Percentiles rank a stretch among this genome's conserved stretches.
phyloP scores from a whole-genome alignment of 768 basidiomycete genomes.

The Dacryopinax spathularia region DNA sequence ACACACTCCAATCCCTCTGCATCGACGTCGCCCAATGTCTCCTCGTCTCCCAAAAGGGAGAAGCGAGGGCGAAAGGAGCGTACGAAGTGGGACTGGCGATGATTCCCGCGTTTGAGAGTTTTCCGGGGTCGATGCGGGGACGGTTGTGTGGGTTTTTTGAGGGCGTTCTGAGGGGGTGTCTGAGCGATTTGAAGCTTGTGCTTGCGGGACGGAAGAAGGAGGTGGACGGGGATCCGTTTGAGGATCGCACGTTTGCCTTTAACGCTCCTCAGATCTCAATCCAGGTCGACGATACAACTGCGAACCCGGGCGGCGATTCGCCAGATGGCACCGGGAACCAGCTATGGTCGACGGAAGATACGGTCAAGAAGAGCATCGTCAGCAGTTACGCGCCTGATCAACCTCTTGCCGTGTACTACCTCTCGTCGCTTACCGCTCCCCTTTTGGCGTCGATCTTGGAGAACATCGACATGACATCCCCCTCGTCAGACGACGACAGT shows the following conservation, averaged over 20 bases:
- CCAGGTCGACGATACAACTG: constrained; percentile 31
- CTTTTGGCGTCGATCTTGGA: constrained; percentile 51
- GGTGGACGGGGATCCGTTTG: neutral
- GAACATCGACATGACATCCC: constrained; percentile 31
- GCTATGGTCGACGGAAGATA: constrained; percentile 13
- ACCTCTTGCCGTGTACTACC: constrained; percentile 38
- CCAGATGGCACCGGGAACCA: constrained; percentile 13
- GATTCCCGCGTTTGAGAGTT: constrained; percentile 61
- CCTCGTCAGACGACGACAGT: constrained; percentile 20
- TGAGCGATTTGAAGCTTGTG: constrained; percentile 21
- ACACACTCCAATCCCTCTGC: constrained; percentile 55
- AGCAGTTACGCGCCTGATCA: constrained; percentile 50
- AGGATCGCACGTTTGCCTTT: neutral
- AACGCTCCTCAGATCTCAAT: constrained; percentile 36
- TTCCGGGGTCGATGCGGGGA: constrained; percentile 45
- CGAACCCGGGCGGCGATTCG: constrained; percentile 12
- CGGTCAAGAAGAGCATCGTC: constrained; percentile 12
- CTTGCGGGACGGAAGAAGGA: constrained; percentile 10
- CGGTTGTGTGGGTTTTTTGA: constrained; percentile 59
- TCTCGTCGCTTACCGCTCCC: constrained; percentile 48
- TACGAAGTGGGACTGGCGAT: constrained; percentile 52
- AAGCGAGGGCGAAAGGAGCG: constrained; percentile 36
- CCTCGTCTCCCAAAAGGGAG: constrained; percentile 43
- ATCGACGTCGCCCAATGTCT: constrained; percentile 49
- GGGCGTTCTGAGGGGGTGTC: constrained; percentile 39